Percentiles rank a stretch among this genome's conserved stretches.
Conservation (phyloP, 1,284 basidiomycete species). For the Ganoderma boninense region DNA sequence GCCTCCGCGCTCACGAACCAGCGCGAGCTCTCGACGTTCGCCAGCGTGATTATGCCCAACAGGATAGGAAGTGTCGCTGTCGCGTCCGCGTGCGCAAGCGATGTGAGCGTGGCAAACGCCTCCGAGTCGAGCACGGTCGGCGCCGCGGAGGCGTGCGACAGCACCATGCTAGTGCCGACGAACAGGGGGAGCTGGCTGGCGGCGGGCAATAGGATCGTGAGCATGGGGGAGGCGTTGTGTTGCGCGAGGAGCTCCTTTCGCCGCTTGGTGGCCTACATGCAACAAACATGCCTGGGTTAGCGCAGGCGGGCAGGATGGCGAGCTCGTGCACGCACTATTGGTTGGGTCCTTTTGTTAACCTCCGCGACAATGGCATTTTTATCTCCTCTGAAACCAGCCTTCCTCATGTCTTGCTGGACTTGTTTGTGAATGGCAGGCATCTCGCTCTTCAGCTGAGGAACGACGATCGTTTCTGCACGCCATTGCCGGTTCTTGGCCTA, state of each 20-base stretch:
- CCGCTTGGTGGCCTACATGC: constrained; percentile 58
- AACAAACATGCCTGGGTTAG: constrained; percentile 11
- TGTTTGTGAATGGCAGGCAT: constrained; percentile 60
- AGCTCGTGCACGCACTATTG: constrained; percentile 45
- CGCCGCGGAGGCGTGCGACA: constrained; percentile 63
- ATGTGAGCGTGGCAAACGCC: constrained; percentile 74
- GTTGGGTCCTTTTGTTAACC: constrained; percentile 54
- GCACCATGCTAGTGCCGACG: constrained; percentile 65
- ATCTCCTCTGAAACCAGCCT: constrained; percentile 58
- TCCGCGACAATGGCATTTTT: constrained; percentile 59
- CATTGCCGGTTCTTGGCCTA: constrained; percentile 73
- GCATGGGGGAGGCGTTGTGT: constrained; percentile 64
- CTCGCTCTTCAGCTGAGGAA: constrained; percentile 70
- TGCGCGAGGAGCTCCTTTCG: constrained; percentile 65
- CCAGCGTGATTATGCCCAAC: constrained; percentile 77
- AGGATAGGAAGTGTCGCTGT: constrained; percentile 75
- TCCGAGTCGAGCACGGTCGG: constrained; percentile 78
- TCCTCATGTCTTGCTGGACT: constrained; percentile 67
- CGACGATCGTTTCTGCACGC: constrained; percentile 70
- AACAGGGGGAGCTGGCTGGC: constrained; percentile 80
- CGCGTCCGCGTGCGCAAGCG: constrained; percentile 74
- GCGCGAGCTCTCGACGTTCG: constrained; percentile 78
- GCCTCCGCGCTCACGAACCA: constrained; percentile 72
- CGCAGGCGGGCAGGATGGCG: constrained; percentile 15
- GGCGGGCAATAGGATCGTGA: constrained; percentile 69